phyloP scores from a whole-genome alignment of 148 eudicot species.

The Camellia lanceoleosa region DNA sequence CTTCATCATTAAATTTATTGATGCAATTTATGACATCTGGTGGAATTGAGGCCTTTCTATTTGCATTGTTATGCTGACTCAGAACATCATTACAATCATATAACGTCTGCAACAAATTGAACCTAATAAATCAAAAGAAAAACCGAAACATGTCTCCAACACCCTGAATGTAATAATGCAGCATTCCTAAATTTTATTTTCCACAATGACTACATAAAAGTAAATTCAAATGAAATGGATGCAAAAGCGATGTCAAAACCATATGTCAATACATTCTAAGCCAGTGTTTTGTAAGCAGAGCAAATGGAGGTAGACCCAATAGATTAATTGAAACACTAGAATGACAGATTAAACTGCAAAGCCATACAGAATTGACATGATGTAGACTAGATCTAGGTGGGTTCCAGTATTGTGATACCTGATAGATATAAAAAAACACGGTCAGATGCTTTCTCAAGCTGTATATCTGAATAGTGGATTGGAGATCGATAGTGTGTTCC shows the following conservation, averaged over 20 bases:
- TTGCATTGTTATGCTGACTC: conserved; percentile 40
- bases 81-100: conserved; percentile 62
- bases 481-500: conserved; percentile 95
- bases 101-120: conserved; percentile 52
- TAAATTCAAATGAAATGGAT: not conserved
- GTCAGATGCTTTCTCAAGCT: conserved; percentile 84
- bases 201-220: not conserved
- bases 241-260: not conserved
- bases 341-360: not conserved
- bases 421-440: conserved; percentile 80
- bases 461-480: conserved; percentile 77
- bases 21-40: conserved; percentile 48
- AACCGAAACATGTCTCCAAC: conserved; percentile 4
- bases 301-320: not conserved
- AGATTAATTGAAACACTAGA: not conserved
- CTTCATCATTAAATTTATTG: conserved; percentile 53
- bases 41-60: conserved; percentile 46
- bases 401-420: conserved; percentile 39
- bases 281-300: not conserved
- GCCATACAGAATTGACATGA: not conserved
- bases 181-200: not conserved
- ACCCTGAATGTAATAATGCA: not conserved
- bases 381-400: not conserved
- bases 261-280: not conserved
- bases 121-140: conserved; percentile 5